Conservation (phyloP, 495 filamentous ascomycete genomes). For the Xylaria telfairii region DNA sequence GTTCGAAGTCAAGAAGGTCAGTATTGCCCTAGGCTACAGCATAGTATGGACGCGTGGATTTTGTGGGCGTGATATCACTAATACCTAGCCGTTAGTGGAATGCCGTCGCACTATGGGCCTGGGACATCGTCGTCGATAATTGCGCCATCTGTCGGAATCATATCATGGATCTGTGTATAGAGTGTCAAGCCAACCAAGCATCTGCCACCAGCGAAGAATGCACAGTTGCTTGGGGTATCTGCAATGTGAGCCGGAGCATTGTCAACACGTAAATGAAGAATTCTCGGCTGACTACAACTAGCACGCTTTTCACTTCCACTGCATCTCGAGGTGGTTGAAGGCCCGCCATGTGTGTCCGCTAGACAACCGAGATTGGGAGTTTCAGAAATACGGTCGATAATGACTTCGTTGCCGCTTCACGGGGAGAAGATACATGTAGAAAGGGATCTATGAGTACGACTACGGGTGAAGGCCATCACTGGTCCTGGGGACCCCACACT, state of each 20-base stretch:
- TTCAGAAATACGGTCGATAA: slow-evolving; percentile 92
- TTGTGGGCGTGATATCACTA: slow-evolving; percentile 26
- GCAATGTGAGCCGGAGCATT: slow-evolving; percentile 73
- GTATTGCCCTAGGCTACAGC: slow-evolving; percentile 15
- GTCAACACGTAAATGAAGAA: background rate
- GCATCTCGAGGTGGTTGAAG: slow-evolving; percentile 99
- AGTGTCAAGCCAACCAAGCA: slow-evolving; percentile 99
- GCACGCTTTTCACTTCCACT: slow-evolving; percentile 99
- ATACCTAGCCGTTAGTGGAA: slow-evolving; percentile 75
- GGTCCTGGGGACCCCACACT: background rate
- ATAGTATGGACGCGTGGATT: background rate
- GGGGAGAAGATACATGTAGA: background rate
- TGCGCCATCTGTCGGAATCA: slow-evolving; percentile 99
- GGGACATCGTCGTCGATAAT: slow-evolving; percentile 99
- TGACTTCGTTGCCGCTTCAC: background rate
- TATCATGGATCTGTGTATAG: slow-evolving; percentile 99
- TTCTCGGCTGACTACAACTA: slow-evolving; percentile 46
- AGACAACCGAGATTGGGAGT: slow-evolving; percentile 99
- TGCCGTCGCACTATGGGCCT: slow-evolving; percentile 98
- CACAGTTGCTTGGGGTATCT: slow-evolving; percentile 98
- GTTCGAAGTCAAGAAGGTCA: slow-evolving; percentile 98
- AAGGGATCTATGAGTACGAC: background rate
- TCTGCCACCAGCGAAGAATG: slow-evolving; percentile 97
- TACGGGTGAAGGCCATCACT: background rate
- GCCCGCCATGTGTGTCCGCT: slow-evolving; percentile 98